Base-by-base conservation (phyloP, 1,284 basidiomycete genomes). In the Pisolithus thermaeus region DNA sequence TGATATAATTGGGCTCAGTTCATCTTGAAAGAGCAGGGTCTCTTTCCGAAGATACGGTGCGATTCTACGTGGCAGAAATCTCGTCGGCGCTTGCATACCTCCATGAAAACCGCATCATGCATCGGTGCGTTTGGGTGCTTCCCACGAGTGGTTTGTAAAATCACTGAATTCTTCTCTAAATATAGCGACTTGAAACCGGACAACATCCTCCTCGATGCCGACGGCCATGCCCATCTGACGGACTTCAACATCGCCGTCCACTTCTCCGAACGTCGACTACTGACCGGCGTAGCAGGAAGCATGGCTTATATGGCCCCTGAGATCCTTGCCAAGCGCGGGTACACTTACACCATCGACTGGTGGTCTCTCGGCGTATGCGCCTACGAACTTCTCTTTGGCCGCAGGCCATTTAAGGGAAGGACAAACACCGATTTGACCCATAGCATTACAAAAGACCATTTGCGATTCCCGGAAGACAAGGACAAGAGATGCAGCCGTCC, bases 281-380 rank as follows among this genome's bases (percentile, higher is more conserved):
- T 98, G 40, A 95, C 90, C 7, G 93, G 93, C n/a, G 90, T 99
- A 0, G 96, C 94, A n/a, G 94, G 94, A 3, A 93, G 90, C 48
- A 97, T 99, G 94, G 96, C 96, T 2, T 99, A 99, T 70, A 99
- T 99, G 96, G 94, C 95, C 35, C 90, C 94, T 1, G 94, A 97
- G 73, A 95, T 97, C 52, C 77, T 97, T 35, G 71, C 78, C 35
- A 89, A 88, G 67, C 81, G 84, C 52, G 87, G 87, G 27, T 97
- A 97, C 68, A 91, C 90, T 1, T 92, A 86, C 59, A 84, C 87
- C 25, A 92, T 97, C 59, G 94, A 97, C 70, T 97, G 92, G 89
- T 97, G 94, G 94, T 95, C 92, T 18, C 79, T 97, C 2, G 94
- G 94, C 27, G 90, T 97, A 50, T 89, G 91, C 63, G 86, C 89